Conservation (phyloP, 2,329 filamentous ascomycete species). For the Aureobasidium lini region DNA sequence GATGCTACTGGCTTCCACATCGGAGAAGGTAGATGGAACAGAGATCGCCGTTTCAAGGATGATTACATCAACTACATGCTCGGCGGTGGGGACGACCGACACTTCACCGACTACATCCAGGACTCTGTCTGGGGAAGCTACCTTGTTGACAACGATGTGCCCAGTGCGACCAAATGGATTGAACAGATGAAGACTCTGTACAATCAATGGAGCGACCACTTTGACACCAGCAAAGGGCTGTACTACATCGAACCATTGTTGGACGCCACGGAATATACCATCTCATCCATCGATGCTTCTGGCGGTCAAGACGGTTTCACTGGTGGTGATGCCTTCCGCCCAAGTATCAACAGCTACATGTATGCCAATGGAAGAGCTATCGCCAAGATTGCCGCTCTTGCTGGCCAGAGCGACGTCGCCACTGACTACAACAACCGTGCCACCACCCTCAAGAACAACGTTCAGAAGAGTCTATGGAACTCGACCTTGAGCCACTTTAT, state of each 20-base stretch:
- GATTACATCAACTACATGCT: constrained; percentile 39
- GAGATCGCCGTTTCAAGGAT: constrained; percentile 37
- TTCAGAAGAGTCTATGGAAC: constrained; percentile 38
- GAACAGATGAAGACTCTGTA: constrained; percentile 32
- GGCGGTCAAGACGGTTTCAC: constrained; percentile 35
- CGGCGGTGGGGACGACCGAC: constrained; percentile 33
- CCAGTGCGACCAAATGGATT: constrained; percentile 27
- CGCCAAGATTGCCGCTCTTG: constrained; percentile 31
- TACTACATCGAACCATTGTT: constrained; percentile 38
- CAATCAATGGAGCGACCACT: constrained; percentile 33
- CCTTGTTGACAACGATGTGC: constrained; percentile 35
- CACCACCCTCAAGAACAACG: constrained; percentile 28
- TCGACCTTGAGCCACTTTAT: constrained; percentile 38
- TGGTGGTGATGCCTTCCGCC: constrained; percentile 36
- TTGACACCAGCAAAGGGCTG: constrained; percentile 32
- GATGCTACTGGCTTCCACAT: constrained; percentile 40
- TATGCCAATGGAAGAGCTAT: constrained; percentile 39
- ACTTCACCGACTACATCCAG: constrained; percentile 39
- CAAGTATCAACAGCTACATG: constrained; percentile 39
- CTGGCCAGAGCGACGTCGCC: constrained; percentile 19
- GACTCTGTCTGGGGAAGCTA: constrained; percentile 34
- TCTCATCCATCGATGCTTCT: constrained; percentile 36
- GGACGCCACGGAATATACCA: constrained; percentile 41
- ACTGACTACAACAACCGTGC: constrained; percentile 23
- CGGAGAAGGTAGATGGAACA: constrained; percentile 38